These are phyloP conservation scores for Colletotrichum phormii DNA, from an alignment of 2,329 filamentous ascomycete genomes.

Conservation along the genomic window DNA sequence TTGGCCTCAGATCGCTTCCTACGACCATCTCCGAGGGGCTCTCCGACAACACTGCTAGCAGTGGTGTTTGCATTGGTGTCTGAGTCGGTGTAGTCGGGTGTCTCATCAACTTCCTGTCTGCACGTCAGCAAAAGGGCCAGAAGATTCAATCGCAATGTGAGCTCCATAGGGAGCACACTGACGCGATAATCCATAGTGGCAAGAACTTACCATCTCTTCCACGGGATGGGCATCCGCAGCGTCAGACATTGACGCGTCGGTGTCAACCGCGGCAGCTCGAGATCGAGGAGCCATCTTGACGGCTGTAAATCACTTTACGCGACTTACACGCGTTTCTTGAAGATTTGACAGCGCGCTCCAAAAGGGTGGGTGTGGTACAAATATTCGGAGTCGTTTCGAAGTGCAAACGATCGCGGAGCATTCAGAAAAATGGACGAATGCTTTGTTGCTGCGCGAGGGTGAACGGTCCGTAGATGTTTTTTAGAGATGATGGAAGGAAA, in stretches of 20 bases:
- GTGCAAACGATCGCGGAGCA: neutral
- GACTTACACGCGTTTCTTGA: constrained; percentile 63
- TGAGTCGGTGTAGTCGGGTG: constrained; percentile 74
- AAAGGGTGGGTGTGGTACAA: constrained; percentile 24
- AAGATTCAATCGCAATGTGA: neutral
- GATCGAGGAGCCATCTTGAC: constrained; percentile 66
- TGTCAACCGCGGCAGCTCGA: constrained; percentile 64
- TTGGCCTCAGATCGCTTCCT: constrained; percentile 89
- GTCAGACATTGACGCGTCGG: constrained; percentile 74
- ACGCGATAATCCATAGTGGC: neutral
- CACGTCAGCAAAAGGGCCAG: constrained; percentile 15
- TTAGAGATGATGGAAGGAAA: constrained; percentile 34
- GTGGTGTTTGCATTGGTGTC: constrained; percentile 76
- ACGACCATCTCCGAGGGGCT: constrained; percentile 78
- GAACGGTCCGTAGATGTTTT: constrained; percentile 33
- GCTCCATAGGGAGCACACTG: neutral
- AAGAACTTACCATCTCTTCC: constrained; percentile 62
- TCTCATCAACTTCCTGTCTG: constrained; percentile 70
- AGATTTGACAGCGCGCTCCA: constrained; percentile 4
- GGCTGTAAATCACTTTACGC: constrained; percentile 61
- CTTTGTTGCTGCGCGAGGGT: constrained; percentile 19
- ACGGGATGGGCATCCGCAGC: constrained; percentile 59
- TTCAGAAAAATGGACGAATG: neutral
- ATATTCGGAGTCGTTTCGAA: constrained; percentile 4
- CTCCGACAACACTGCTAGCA: constrained; percentile 88